Percentiles rank a stretch among this genome's conserved stretches.
Evolutionary conservation across 257 asterid species (phyloP).

Genomic region (Scutellaria galericulata): DNA sequence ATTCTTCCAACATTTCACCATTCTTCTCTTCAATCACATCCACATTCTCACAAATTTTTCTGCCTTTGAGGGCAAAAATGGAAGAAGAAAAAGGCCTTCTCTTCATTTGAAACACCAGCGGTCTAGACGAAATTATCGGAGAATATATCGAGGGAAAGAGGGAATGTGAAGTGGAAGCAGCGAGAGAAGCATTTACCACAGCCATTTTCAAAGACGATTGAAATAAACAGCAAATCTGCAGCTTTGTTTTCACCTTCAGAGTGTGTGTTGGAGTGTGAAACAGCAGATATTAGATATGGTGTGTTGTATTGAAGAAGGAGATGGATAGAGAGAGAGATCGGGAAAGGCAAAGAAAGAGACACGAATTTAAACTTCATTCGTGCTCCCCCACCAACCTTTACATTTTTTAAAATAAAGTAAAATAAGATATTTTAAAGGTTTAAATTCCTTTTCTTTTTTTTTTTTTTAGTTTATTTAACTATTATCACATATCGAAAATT

Average conservation of each 20-base stretch:
- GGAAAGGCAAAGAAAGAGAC: constrained; percentile 73
- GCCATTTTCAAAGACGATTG: constrained; percentile 45
- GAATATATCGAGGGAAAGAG: constrained; percentile 30
- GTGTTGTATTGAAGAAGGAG: background rate
- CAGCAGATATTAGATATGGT: background rate
- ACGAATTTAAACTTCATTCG: constrained; percentile 43
- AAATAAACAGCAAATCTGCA: background rate
- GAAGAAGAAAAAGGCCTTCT: constrained; percentile 30
- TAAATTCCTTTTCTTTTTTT: too few relatives aligned
- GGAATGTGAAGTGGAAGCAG: constrained; percentile 39
- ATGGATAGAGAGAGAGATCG: constrained; percentile 35
- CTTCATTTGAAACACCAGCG: constrained; percentile 15
- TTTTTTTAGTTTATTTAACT: too few relatives aligned
- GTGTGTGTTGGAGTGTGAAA: background rate
- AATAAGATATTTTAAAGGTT: too few relatives aligned
- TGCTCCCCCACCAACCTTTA: too few relatives aligned
- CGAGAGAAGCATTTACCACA: constrained; percentile 52
- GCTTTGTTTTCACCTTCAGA: background rate
- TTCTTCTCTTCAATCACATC: constrained; percentile 35
- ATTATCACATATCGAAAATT: too few relatives aligned
- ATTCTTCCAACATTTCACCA: constrained; percentile 30
- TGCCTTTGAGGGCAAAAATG: constrained; percentile 39
- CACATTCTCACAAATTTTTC: constrained; percentile 31
- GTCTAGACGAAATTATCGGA: constrained; percentile 1
- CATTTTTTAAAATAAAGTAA: too few relatives aligned